A percentile compares a stretch with the other conserved stretches of the same genome.
phyloP scores from a whole-genome alignment of 2,329 filamentous ascomycete genomes.

The Pyrenophora seminiperda region DNA sequence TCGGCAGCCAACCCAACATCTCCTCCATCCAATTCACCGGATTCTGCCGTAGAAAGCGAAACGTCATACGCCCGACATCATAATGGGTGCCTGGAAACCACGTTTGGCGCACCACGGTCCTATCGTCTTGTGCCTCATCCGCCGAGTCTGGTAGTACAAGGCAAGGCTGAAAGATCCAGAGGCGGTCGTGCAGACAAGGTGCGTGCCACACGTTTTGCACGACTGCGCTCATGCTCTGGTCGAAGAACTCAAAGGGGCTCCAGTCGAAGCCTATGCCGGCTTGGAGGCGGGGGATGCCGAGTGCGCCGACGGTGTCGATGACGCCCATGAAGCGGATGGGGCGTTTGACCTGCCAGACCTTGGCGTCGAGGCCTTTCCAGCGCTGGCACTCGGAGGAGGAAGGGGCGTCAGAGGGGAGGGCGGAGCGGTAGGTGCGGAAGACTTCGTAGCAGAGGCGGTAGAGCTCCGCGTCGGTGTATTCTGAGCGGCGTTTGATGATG shows the following conservation, averaged over 20 bases:
- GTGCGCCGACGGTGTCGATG: slow-evolving; percentile 44
- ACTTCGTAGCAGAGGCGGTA: slow-evolving; percentile 38
- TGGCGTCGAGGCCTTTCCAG: slow-evolving; percentile 22
- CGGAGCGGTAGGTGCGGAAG: slow-evolving; percentile 41
- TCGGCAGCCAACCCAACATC: slow-evolving; percentile 33
- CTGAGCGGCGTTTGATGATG: slow-evolving; percentile 33
- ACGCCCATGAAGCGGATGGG: slow-evolving; percentile 44
- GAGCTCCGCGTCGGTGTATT: slow-evolving; percentile 22
- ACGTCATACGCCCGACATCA: slow-evolving; percentile 44
- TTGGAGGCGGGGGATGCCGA: slow-evolving; percentile 42
- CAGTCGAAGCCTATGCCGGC: slow-evolving; percentile 45
- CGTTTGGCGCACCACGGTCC: slow-evolving; percentile 30
- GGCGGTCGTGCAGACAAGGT: slow-evolving; percentile 40
- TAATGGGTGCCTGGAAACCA: slow-evolving; percentile 49
- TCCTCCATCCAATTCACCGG: slow-evolving; percentile 38
- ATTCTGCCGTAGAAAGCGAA: slow-evolving; percentile 40
- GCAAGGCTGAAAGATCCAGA: slow-evolving; percentile 43
- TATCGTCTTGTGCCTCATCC: slow-evolving; percentile 10
- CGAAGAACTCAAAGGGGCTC: slow-evolving; percentile 46
- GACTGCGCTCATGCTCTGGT: slow-evolving; percentile 38
- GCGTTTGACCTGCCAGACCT: slow-evolving; percentile 37
- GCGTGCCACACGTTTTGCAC: slow-evolving; percentile 46
- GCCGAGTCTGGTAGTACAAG: slow-evolving; percentile 6
- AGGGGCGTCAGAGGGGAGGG: slow-evolving; percentile 36
- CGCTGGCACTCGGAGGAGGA: slow-evolving; percentile 27